Percentiles rank a stretch among this genome's conserved stretches.
phyloP scores from a whole-genome alignment of 495 filamentous ascomycete genomes.

The Penicillium ucsense region DNA sequence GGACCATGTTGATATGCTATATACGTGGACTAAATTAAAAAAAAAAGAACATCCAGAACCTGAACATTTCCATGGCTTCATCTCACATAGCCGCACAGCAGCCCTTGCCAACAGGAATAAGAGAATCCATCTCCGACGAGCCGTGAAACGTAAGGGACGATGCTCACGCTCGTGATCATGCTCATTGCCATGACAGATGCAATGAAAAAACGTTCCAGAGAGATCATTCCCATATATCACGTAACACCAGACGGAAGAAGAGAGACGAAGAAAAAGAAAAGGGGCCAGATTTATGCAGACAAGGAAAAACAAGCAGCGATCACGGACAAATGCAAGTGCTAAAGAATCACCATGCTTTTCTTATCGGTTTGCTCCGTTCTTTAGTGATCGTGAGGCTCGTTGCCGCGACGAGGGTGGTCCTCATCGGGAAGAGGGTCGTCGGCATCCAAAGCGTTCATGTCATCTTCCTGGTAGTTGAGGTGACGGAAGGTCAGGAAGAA shows the following conservation, averaged over 20 bases:
- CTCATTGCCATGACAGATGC: too few relatives aligned
- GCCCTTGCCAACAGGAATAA: background rate
- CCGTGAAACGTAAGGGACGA: background rate
- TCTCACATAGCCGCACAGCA: conserved; percentile 10
- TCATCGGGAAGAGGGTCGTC: conserved; percentile 16
- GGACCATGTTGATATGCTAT: background rate
- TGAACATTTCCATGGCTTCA: background rate
- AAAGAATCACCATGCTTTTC: too few relatives aligned
- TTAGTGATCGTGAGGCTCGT: conserved; percentile 6
- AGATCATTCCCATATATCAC: background rate
- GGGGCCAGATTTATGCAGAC: background rate
- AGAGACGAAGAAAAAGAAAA: background rate
- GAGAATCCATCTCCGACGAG: background rate
- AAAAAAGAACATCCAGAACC: conserved; percentile 1
- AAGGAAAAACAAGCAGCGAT: background rate
- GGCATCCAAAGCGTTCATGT: conserved; percentile 39
- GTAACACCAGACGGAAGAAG: background rate
- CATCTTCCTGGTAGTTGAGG: conserved; percentile 36
- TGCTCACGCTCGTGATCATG: too few relatives aligned
- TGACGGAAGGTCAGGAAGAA: conserved; percentile 37
- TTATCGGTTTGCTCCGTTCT: too few relatives aligned
- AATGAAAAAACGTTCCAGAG: too few relatives aligned
- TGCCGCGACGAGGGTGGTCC: conserved; percentile 1
- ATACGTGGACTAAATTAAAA: background rate
- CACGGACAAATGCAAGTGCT: too few relatives aligned